Base-by-base conservation (phyloP, 2,329 filamentous ascomycete species). In the Orbilia ellipsospora region DNA sequence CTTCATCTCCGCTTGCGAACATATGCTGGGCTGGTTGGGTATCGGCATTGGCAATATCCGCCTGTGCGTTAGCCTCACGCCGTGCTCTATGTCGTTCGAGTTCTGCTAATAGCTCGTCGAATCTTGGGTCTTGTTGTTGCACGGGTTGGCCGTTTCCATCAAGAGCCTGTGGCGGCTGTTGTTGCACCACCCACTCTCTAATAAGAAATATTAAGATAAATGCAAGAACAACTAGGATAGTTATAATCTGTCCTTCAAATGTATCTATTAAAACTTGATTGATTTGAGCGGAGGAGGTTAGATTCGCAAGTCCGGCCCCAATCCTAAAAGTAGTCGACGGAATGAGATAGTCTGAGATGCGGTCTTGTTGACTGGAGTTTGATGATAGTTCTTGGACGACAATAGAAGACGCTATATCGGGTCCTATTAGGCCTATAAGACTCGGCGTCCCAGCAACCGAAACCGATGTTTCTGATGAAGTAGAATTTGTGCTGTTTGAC, bases 131-230 rank as follows among this genome's bases (percentile, higher is more conserved):
- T 16, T 69, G 64, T 45, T 76, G 72, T 28, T 70, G 70, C 7
- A 73, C 50, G 15, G 77, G 74, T 50, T 72, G 74, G 36, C 61
- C 78, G 44, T 79, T 78, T 12, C 77, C 78, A 54, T 75, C 68
- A 16, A 80, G 63, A 55, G 82, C 84, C 75, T 95, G 90, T 78
- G 94, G 90, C 4, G 94, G 95, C 81, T 99, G 95, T 81, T 99
- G 95, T 81, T 99, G 95, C 8, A 99, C 93, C 60, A 99, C 95
- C 87, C 97, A 99, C 83, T 99, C 95, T 55, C 96, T 86, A 55
- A 99, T 97, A 2, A 99, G 84, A 79, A 99, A 99, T 50, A 99
- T 90, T n/a, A 99, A 84, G 73, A 99, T 97, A 82, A 98, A 99
- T 70, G 91, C 93, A 52, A 97, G 87, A 6, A 99, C 94, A 60